Base-by-base conservation (phyloP, 139 green algal genomes). In the Chlamydomonas sp. region DNA sequence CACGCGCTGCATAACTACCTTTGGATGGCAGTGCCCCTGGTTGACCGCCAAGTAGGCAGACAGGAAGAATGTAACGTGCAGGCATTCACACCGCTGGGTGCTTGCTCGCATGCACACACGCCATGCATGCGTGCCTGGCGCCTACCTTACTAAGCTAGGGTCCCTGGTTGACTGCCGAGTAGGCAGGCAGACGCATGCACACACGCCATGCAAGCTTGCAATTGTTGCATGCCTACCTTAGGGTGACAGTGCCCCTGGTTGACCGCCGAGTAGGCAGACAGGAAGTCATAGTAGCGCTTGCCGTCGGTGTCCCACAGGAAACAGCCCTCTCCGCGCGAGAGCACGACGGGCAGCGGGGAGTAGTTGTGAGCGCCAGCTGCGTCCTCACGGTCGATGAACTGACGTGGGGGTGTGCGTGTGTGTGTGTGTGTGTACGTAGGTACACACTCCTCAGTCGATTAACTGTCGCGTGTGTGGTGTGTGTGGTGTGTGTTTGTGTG, bases 181-280 rank as follows among this genome's bases (percentile, higher is more conserved):
- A n/a, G n/a, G n/a, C n/a, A n/a, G n/a, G n/a, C n/a, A n/a, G n/a
- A n/a, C n/a, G n/a, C n/a, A n/a, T n/a, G n/a, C n/a, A n/a, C n/a
- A n/a, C n/a, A n/a, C n/a, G n/a, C n/a, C n/a, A n/a, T n/a, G n/a
- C n/a, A n/a, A n/a, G n/a, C n/a, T n/a, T n/a, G n/a, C n/a, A n/a
- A n/a, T 54, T 28, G 22, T 57, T 57, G 47, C 16, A 57, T 33
- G 24, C 48, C 35, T 28, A 90, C 87, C 84, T 95, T 96, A 8
- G 94, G 95, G 70, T 99, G 95, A 71, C 83, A 94, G 79, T 99
- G 94, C 1, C 94, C 94, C 81, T 99, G 95, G 69, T 96, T 99
- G 37, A 98, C 89, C 0, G 93, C 93, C 24, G 86, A 91, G 71
- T 97, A 97, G 2, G 86, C 91, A 1, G 76, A 84, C 0, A 97